These are phyloP conservation scores for Emericellopsis cladophorae DNA, from an alignment of 2,329 filamentous ascomycete species.

Conservation along the genomic window DNA sequence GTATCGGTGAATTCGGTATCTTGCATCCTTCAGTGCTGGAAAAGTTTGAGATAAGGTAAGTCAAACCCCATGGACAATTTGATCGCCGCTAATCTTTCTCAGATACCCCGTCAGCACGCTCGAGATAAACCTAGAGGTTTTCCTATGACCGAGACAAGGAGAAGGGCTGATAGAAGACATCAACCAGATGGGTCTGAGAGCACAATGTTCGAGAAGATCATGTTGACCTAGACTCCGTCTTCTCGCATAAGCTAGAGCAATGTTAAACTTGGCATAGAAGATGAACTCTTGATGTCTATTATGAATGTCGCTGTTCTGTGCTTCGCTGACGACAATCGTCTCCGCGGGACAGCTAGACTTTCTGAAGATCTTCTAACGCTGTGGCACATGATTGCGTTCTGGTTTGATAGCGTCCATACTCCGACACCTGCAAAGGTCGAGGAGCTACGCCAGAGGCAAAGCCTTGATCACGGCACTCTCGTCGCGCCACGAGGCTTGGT, in stretches of 20 bases:
- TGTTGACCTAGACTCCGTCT: too few species aligned
- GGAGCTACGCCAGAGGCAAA: too few species aligned
- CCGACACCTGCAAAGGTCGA: too few species aligned
- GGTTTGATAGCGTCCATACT: too few species aligned
- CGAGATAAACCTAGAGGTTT: conserved; percentile 88
- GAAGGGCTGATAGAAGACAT: background rate
- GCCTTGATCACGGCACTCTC: too few species aligned
- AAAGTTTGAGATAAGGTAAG: conserved; percentile 77
- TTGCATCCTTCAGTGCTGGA: conserved; percentile 87
- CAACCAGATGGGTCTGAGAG: background rate
- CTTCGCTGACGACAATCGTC: too few species aligned
- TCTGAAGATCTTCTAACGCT: too few species aligned
- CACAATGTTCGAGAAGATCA: too few species aligned
- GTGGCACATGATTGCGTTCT: too few species aligned
- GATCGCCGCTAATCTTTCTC: conserved; percentile 6
- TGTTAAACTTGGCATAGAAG: background rate
- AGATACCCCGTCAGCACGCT: conserved; percentile 87
- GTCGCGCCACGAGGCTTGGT: too few species aligned
- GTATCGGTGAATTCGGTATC: conserved; percentile 86
- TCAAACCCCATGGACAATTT: conserved; percentile 5
- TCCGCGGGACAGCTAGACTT: too few species aligned
- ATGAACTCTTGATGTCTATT: background rate
- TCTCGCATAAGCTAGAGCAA: background rate
- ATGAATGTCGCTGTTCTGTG: too few species aligned
- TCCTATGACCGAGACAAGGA: conserved; percentile 52